Percentiles rank a stretch among this genome's conserved stretches.
Evolutionary conservation across 495 filamentous ascomycete genomes (phyloP).

Genomic region (Penicillium canescens): DNA sequence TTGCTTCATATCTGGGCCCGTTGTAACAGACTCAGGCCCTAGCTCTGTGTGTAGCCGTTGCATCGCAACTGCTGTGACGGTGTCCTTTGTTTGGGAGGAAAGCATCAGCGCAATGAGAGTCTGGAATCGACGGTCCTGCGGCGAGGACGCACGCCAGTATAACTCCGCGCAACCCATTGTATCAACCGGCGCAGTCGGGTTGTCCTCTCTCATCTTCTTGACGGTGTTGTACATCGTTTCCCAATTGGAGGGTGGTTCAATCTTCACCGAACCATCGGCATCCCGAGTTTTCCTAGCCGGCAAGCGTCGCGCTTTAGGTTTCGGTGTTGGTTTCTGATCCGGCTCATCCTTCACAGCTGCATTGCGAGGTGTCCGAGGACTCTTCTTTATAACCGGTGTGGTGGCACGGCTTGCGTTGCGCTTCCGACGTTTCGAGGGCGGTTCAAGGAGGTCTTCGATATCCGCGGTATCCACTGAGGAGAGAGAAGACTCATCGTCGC

Average conservation of each 20-base stretch:
- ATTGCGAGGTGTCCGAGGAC: constrained; percentile 14
- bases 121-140: constrained; percentile 76
- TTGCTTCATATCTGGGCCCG: neutral
- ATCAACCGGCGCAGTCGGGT: constrained; percentile 84
- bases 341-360: constrained; percentile 24
- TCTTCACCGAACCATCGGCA: constrained; percentile 51
- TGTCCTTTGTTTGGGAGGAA: constrained; percentile 95
- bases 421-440: constrained; percentile 53
- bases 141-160: constrained; percentile 40
- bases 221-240: constrained; percentile 77
- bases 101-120: constrained; percentile 93
- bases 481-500: constrained; percentile 41
- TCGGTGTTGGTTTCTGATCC: constrained; percentile 25
- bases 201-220: constrained; percentile 72
- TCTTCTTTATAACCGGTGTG: constrained; percentile 17
- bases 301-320: constrained; percentile 49
- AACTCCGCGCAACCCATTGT: constrained; percentile 96
- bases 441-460: constrained; percentile 63
- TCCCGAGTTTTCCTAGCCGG: constrained; percentile 66
- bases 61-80: constrained; percentile 87
- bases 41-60: constrained; percentile 72
- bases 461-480: constrained; percentile 51
- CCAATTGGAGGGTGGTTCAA: constrained; percentile 79
- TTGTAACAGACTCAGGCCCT: constrained; percentile 21
- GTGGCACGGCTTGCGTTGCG: constrained; percentile 24